A percentile compares a stretch with the other conserved stretches of the same genome.
These are phyloP conservation scores for Zasmidium cellare DNA, from an alignment of 2,329 filamentous ascomycete genomes.

Conservation along the genomic window DNA sequence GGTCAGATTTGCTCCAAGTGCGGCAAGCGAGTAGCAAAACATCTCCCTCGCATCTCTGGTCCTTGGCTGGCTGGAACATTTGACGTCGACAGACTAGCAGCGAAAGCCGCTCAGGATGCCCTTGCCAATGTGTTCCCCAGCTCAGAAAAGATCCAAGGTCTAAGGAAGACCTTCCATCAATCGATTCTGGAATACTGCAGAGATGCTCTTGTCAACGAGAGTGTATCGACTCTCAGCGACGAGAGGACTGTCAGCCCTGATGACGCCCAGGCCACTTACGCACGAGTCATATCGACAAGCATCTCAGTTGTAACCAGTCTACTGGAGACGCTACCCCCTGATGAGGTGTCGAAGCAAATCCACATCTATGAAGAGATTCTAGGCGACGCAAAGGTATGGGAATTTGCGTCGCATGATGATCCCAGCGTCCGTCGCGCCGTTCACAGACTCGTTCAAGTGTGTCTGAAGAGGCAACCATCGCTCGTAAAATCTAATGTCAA, in stretches of 20 bases:
- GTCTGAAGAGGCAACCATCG: conserved; percentile 48
- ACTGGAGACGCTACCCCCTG: conserved; percentile 43
- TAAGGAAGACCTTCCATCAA: conserved; percentile 79
- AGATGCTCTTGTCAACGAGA: conserved; percentile 76
- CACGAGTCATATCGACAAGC: conserved; percentile 68
- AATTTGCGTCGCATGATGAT: conserved; percentile 58
- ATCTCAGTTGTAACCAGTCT: conserved; percentile 57
- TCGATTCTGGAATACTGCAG: conserved; percentile 80
- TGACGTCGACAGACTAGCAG: conserved; percentile 77
- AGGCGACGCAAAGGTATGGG: conserved; percentile 61
- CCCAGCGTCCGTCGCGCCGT: conserved; percentile 58
- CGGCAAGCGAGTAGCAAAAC: conserved; percentile 80
- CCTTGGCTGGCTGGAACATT: conserved; percentile 91
- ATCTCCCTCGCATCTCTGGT: conserved; percentile 74
- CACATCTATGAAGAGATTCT: conserved; percentile 67
- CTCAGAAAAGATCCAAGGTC: conserved; percentile 72
- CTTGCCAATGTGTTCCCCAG: conserved; percentile 74
- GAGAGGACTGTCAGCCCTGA: conserved; percentile 80
- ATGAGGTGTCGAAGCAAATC: conserved; percentile 61
- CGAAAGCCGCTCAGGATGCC: conserved; percentile 75
- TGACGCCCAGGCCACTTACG: conserved; percentile 83
- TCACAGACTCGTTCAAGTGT: conserved; percentile 57
- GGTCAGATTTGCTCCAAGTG: conserved; percentile 58
- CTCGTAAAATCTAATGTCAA: conserved; percentile 44
- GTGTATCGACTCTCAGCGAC: conserved; percentile 79